These are phyloP conservation scores for Fusarium temperatum DNA, from an alignment of 2,329 filamentous ascomycete species.

Conservation along the genomic window DNA sequence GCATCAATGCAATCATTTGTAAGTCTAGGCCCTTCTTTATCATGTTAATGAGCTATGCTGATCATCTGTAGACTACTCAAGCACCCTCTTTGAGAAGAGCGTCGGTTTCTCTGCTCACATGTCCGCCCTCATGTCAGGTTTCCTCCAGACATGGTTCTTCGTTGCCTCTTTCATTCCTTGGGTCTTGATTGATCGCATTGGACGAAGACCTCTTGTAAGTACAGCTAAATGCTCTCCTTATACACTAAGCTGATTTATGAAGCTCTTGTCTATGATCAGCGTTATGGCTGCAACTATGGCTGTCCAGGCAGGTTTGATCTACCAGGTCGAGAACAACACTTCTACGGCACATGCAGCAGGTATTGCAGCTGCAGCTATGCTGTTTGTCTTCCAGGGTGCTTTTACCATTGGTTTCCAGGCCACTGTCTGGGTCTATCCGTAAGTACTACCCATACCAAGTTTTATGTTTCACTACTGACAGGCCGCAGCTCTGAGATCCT, in stretches of 20 bases:
- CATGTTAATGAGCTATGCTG: accelerated
- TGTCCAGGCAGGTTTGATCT: constrained; percentile 52
- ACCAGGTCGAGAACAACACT: constrained; percentile 50
- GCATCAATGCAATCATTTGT: constrained; percentile 60
- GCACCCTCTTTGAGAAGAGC: constrained; percentile 56
- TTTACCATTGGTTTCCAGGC: constrained; percentile 53
- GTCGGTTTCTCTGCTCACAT: constrained; percentile 54
- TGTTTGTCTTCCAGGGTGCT: constrained; percentile 52
- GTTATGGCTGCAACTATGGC: constrained; percentile 54
- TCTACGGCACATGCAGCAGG: constrained; percentile 45
- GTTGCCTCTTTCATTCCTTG: constrained; percentile 51
- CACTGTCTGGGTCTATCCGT: constrained; percentile 48
- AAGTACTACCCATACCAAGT: neutral
- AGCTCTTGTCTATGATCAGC: constrained; percentile 52
- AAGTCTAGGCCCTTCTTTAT: neutral
- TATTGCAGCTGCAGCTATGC: constrained; percentile 52
- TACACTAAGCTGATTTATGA: neutral
- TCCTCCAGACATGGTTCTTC: constrained; percentile 59
- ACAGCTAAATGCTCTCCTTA: accelerated
- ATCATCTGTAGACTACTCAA: constrained; percentile 50
- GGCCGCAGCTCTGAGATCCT: constrained; percentile 44
- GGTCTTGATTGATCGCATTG: constrained; percentile 32
- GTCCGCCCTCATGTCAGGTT: constrained; percentile 61
- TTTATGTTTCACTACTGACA: neutral
- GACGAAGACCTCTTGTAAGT: constrained; percentile 26